Evolutionary conservation across 2,329 filamentous ascomycete species (phyloP).

Genomic region (Cryphonectria nitschkei): DNA sequence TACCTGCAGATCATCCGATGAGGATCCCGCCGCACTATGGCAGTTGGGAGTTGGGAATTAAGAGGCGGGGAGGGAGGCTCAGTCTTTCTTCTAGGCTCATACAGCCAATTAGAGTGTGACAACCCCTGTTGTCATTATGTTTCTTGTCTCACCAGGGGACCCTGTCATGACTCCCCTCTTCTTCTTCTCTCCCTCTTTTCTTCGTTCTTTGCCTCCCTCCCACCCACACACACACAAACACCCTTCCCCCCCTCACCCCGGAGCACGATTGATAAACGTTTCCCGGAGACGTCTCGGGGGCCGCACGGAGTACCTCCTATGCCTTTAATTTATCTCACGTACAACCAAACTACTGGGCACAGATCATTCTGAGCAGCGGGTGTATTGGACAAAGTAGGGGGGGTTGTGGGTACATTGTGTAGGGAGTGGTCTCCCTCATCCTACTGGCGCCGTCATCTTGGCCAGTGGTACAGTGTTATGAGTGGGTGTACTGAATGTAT

Average conservation of each 20-base stretch:
- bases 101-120: slow-evolving; percentile 17
- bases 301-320: slow-evolving; percentile 7
- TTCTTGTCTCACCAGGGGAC: not conserved
- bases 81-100: not conserved
- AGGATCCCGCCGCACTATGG: not conserved
- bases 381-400: slow-evolving; percentile 3
- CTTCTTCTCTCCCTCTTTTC: not conserved
- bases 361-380: not conserved
- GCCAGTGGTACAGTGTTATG: not conserved
- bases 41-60: not conserved
- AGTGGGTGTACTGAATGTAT: not conserved
- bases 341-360: slow-evolving; percentile 14
- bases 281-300: slow-evolving; percentile 12
- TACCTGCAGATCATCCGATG: slow-evolving; percentile 14
- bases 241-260: slow-evolving; percentile 6
- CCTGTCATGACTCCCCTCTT: not conserved
- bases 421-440: not conserved
- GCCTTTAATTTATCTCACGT: slow-evolving; percentile 27
- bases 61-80: slow-evolving; percentile 2
- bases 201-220: not conserved
- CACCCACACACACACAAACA: not conserved
- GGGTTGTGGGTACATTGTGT: not conserved
- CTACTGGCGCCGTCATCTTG: not conserved
- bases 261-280: not conserved
- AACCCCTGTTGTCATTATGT: slow-evolving; percentile 4